Base-by-base conservation (phyloP, 805 yeast species). In the Lachancea cidri region DNA sequence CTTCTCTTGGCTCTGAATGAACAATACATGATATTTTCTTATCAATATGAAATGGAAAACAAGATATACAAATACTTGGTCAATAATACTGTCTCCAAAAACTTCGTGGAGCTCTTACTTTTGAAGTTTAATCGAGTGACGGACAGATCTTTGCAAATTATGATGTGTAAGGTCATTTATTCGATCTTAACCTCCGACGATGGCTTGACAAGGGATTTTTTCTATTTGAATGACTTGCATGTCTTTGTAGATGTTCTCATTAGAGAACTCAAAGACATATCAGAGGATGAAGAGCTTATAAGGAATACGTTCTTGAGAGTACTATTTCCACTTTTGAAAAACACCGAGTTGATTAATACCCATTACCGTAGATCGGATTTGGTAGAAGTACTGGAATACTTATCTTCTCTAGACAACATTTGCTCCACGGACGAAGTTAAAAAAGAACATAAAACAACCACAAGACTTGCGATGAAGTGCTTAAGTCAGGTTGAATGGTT, bases 211-310 rank as follows among this genome's bases (percentile, higher is more conserved):
- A 68, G 75, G 39, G 83, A 81, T 44, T 71, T 81, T 52, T 76
- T 87, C 36, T 89, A 89, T 57, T 68, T 86, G 46, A 89, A 89
- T 53, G 98, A 89, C 58, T 64, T 89, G 44, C 81, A 83, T 52
- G 94, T 89, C 5, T 72, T 89, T 42, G 79, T 84, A 11, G 96
- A 87, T 54, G 88, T 89, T 7, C 70, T 89, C 39, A 70, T 89
- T 1, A 67, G 98, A 39, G 96, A 89, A 56, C 67, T 91, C 40
- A 74, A 75, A 49, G 80, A 89, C 53, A 61, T 86, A 31, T 76
- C 88, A 17, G 73, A 70, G 9, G 76, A 74, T 16, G 76, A 77
- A 29, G 82, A 73, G 43, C 64, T 73, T 7, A 63, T 80, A 31
- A 76, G 85, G 41, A 81, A 81, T 54, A 77, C 87, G 8, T 87